Conservation (phyloP, 148 eudicot genomes). For the Vaccinium myrtillus region DNA sequence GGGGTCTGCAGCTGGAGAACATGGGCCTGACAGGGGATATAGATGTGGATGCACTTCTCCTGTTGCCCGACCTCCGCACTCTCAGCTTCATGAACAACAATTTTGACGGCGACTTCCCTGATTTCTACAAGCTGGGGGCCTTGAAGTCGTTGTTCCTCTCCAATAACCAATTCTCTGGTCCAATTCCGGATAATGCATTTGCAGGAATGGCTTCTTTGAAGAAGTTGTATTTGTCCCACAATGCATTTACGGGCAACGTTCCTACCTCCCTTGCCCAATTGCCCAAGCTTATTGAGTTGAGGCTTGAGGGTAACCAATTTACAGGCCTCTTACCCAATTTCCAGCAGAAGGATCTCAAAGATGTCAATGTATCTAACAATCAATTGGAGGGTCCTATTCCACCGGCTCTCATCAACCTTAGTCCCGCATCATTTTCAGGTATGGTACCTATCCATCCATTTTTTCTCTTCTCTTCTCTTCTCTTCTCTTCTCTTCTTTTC, state of each 20-base stretch:
- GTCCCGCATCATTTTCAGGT: constrained; percentile 44
- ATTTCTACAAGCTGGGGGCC: constrained; percentile 38
- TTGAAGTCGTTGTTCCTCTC: constrained; percentile 55
- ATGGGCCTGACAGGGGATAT: constrained; percentile 57
- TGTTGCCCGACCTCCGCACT: constrained; percentile 44
- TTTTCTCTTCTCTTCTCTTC: neutral
- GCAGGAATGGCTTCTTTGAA: constrained; percentile 61
- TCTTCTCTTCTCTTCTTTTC: too few relatives aligned
- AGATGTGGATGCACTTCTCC: constrained; percentile 45
- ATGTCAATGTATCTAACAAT: constrained; percentile 60
- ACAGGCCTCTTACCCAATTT: constrained; percentile 56
- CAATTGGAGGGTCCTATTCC: constrained; percentile 75
- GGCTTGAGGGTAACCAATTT: constrained; percentile 67
- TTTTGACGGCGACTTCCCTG: constrained; percentile 59
- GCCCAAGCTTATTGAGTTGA: constrained; percentile 54
- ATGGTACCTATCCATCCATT: neutral
- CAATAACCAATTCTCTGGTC: constrained; percentile 59
- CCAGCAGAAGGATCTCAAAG: constrained; percentile 24
- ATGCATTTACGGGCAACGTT: constrained; percentile 55
- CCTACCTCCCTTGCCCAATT: constrained; percentile 52
- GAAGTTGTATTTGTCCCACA: constrained; percentile 57
- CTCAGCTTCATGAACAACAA: constrained; percentile 63
- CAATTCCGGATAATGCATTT: constrained; percentile 64
- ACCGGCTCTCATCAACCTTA: constrained; percentile 27
- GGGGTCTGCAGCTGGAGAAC: constrained; percentile 74